Evolutionary conservation across 768 basidiomycete species (phyloP).

Genomic region (Suillus alpinus): DNA sequence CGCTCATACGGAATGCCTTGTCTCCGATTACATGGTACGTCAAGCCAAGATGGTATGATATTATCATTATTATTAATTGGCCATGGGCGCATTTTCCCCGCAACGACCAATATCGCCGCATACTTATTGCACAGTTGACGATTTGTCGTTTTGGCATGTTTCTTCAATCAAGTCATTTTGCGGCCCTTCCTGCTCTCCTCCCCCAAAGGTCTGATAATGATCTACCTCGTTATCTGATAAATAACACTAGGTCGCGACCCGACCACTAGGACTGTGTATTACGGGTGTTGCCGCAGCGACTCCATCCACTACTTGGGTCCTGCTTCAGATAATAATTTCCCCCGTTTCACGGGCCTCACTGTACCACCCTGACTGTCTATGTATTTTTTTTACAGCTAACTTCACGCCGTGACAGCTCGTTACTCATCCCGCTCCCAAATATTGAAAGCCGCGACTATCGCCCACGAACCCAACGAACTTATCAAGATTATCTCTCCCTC

Average conservation of each 20-base stretch:
- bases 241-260: neutral
- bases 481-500: neutral
- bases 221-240: neutral
- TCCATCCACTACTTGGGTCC: neutral
- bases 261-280: neutral
- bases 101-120: neutral
- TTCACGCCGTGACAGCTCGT: neutral
- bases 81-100: neutral
- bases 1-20: constrained; percentile 1
- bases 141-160: neutral
- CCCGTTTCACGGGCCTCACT: neutral
- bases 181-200: neutral
- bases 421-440: neutral
- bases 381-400: neutral
- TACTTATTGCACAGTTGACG: constrained; percentile 1
- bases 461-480: neutral
- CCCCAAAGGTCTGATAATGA: neutral
- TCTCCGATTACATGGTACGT: neutral
- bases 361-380: neutral
- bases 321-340: neutral
- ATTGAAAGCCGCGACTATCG: neutral
- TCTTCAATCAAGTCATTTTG: neutral
- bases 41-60: neutral
- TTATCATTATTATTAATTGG: neutral
- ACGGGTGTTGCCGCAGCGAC: neutral